phyloP scores from a whole-genome alignment of 2,329 filamentous ascomycete genomes.

The Chaetomium sp. region DNA sequence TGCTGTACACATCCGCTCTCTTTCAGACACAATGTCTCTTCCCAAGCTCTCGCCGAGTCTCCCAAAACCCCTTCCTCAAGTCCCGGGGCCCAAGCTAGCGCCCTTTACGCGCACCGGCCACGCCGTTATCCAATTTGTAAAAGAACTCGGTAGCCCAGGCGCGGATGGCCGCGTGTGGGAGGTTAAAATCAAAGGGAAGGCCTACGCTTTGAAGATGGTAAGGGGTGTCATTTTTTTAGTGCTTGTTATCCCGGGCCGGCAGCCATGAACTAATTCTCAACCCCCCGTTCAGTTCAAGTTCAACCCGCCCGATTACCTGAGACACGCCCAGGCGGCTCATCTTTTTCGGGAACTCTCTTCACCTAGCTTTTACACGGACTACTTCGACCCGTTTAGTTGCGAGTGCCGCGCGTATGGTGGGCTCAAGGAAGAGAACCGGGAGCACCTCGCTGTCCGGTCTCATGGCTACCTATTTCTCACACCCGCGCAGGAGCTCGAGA shows the following conservation, averaged over 20 bases:
- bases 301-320: not conserved
- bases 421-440: conserved; percentile 16
- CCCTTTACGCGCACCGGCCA: conserved; percentile 12
- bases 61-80: conserved; percentile 6
- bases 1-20: not conserved
- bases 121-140: conserved; percentile 16
- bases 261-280: not conserved
- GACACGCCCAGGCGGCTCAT: not conserved
- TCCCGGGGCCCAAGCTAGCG: conserved; percentile 18
- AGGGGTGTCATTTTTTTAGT: not conserved
- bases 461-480: conserved; percentile 26
- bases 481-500: not conserved
- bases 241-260: too few species aligned
- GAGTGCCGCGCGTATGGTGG: conserved; percentile 28
- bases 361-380: not conserved
- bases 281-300: not conserved
- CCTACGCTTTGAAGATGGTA: conserved; percentile 19
- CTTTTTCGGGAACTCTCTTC: not conserved
- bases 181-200: conserved; percentile 2
- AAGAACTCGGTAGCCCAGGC: not conserved
- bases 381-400: conserved; percentile 22
- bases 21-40: not conserved
- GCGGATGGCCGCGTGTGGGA: conserved; percentile 16
- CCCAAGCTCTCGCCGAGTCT: not conserved
- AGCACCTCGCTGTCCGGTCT: conserved; percentile 19